Evolutionary conservation across 1,139 yeast species (phyloP), one percentile per base, ranked within the genome.

Genomic region (Yamadazyma atmosphaerica): DNA sequence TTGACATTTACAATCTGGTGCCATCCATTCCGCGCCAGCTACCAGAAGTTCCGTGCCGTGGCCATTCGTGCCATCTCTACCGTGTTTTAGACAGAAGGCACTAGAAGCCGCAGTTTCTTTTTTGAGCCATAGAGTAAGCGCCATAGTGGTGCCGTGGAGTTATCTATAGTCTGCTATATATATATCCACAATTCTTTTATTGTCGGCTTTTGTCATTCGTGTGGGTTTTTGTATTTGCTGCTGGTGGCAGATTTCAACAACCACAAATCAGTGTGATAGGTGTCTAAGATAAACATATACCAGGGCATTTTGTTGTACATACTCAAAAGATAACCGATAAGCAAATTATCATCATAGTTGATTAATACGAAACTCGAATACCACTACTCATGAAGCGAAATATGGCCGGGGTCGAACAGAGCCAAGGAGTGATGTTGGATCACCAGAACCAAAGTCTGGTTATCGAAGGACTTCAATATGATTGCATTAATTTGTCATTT

Each of bases 401-500:
- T 11, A 7, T 28, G 12, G 19, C 19, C 7, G 21, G 7, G 9
- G 7, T 9, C 9, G 21, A 28, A 6, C 16, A 28, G 9, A 28
- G 17, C n/a, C 16, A 28, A 16, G 16, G 13, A 12, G 8, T 10
- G 21, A 13, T 28, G 7, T 56, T 62, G 38, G 50, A 52, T 37
- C 66, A 61, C 38, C 60, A 61, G 23, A 63, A 62, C 33, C 27
- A 16, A 24, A 15, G 13, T 4, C 47, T 47, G 32, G 54, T 61
- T 56, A 61, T 60, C 42, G 47, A 44, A 16, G 31, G 12, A 13
- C 47, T 48, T 30, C 52, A 55, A 35, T 60, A 60, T 45, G 63
- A 60, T 40, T 59, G 62, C 45, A 49, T 60, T 25, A 58, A 60
- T 41, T 32, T 55, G 37, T 47, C 59, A 13, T 56, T 55, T 36